phyloP scores from a whole-genome alignment of 805 yeast species.

The Pichia membranifaciens region DNA sequence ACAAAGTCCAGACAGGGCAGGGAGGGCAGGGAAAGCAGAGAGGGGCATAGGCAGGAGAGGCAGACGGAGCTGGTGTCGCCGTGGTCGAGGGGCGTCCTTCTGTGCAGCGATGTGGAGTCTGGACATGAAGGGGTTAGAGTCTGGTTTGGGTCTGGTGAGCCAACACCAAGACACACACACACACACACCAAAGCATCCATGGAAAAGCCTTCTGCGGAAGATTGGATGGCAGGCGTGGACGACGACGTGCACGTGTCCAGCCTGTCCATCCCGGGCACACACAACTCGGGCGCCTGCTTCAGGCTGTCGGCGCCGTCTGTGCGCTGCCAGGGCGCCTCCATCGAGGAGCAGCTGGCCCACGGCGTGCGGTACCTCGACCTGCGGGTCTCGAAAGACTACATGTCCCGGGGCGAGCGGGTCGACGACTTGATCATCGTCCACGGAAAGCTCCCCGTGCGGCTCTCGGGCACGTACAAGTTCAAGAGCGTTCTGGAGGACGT shows the following conservation, averaged over 20 bases:
- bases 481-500: constrained; percentile 49
- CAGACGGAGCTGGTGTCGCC: too few species aligned
- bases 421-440: constrained; percentile 63
- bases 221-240: constrained; percentile 50
- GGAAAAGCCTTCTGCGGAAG: constrained; percentile 1
- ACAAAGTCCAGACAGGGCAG: too few species aligned
- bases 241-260: constrained; percentile 48
- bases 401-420: constrained; percentile 34
- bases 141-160: too few species aligned
- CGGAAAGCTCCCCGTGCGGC: constrained; percentile 68
- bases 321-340: constrained; percentile 61
- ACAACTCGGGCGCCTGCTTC: constrained; percentile 70
- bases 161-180: too few species aligned
- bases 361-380: constrained; percentile 76
- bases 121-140: too few species aligned
- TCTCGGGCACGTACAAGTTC: constrained; percentile 51
- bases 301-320: constrained; percentile 63
- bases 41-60: too few species aligned
- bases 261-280: constrained; percentile 78
- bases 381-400: constrained; percentile 53
- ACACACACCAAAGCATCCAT: not conserved
- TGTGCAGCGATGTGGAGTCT: too few species aligned
- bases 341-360: constrained; percentile 56
- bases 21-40: too few species aligned
- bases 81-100: too few species aligned